Percentiles rank a stretch among this genome's conserved stretches.
phyloP scores from a whole-genome alignment of 2,329 filamentous ascomycete genomes.

The Xylariaceae sp. region DNA sequence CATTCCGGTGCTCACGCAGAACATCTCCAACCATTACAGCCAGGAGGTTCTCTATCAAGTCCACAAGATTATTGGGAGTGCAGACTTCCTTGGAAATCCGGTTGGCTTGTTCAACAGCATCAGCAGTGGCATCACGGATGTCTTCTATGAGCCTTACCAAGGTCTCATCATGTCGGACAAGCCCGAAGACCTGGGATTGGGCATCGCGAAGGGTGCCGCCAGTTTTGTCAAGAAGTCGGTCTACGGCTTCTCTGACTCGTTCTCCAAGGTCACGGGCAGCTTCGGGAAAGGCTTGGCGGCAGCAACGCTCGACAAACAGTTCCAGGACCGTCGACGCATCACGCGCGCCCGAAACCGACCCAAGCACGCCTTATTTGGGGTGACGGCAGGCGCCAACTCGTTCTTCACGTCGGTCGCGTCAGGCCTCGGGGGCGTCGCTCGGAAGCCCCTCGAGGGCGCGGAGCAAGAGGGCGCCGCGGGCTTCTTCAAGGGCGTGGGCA shows the following conservation, averaged over 20 bases:
- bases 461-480: conserved; percentile 91
- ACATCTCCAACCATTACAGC: conserved; percentile 89
- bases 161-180: conserved; percentile 92
- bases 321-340: conserved; percentile 93
- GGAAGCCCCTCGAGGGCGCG: conserved; percentile 89
- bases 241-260: conserved; percentile 93
- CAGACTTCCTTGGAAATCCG: conserved; percentile 94
- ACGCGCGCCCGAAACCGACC: conserved; percentile 86
- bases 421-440: conserved; percentile 85
- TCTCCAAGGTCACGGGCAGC: conserved; percentile 95
- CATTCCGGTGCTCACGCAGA: conserved; percentile 72
- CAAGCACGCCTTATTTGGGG: conserved; percentile 94
- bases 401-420: conserved; percentile 89
- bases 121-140: conserved; percentile 91
- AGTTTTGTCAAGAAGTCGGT: conserved; percentile 99
- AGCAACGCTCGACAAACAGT: conserved; percentile 95
- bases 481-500: conserved; percentile 96
- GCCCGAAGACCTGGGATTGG: conserved; percentile 88
- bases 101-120: conserved; percentile 98
- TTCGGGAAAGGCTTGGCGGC: conserved; percentile 94
- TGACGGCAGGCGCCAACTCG: conserved; percentile 90
- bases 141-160: conserved; percentile 99
- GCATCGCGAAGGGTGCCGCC: conserved; percentile 92
- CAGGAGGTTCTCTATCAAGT: conserved; percentile 94
- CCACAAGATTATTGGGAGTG: conserved; percentile 93